phyloP scores from a whole-genome alignment of 257 asterid genomes.

The Galeopsis tetrahit region DNA sequence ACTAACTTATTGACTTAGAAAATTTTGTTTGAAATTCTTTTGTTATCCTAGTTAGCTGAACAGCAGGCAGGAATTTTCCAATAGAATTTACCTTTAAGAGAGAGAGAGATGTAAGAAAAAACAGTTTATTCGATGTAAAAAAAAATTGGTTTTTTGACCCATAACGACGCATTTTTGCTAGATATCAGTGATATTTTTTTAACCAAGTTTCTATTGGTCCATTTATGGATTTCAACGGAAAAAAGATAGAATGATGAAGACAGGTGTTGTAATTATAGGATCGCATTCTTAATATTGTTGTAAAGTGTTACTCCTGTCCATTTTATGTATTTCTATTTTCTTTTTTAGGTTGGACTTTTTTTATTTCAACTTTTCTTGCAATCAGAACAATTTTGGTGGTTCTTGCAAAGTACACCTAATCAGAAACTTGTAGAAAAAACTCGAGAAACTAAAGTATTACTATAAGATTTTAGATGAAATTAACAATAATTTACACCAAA shows the following conservation, averaged over 20 bases:
- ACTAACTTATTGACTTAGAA: neutral
- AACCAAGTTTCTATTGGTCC: neutral
- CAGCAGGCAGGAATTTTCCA: conserved; percentile 15
- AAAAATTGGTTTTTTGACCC: no score
- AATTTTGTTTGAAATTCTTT: neutral
- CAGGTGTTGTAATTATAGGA: no score
- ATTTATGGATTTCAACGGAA: neutral
- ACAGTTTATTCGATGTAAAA: neutral
- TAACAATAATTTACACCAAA: neutral
- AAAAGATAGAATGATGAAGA: neutral
- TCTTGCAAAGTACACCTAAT: neutral
- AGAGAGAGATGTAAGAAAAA: neutral
- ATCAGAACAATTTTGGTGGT: neutral
- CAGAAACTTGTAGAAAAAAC: no score
- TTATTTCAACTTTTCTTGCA: neutral
- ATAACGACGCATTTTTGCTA: neutral
- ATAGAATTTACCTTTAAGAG: neutral
- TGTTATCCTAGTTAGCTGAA: conserved; percentile 7
- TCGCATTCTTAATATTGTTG: no score
- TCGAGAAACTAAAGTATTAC: no score
- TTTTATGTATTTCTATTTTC: no score
- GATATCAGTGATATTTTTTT: neutral
- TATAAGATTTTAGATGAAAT: no score
- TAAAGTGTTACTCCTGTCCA: no score
- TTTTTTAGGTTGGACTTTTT: no score